These are phyloP conservation scores for Posidonia oceanica DNA, from an alignment of 116 monocot species.

Conservation along the genomic window DNA sequence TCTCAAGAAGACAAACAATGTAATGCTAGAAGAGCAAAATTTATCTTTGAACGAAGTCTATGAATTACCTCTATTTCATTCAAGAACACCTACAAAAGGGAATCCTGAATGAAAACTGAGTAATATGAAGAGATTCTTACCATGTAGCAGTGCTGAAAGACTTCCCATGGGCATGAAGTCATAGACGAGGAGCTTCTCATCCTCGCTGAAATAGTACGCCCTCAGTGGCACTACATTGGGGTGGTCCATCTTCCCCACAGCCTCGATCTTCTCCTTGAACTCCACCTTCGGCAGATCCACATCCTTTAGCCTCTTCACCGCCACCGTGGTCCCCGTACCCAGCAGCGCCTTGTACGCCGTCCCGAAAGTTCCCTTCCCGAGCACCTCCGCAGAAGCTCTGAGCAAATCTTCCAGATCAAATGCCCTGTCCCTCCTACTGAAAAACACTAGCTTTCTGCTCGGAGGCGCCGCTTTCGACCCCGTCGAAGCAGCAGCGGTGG, in stretches of 20 bases:
- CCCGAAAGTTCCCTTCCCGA: constrained; percentile 69
- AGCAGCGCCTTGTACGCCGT: constrained; percentile 60
- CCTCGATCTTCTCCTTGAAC: constrained; percentile 29
- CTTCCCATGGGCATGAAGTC: constrained; percentile 55
- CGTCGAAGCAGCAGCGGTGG: neutral
- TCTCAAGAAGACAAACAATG: too few relatives aligned
- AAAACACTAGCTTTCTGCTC: constrained; percentile 37
- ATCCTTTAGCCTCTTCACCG: constrained; percentile 53
- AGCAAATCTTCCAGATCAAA: constrained; percentile 66
- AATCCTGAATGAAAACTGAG: too few relatives aligned
- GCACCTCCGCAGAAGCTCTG: constrained; percentile 67
- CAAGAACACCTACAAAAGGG: too few relatives aligned
- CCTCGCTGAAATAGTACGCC: constrained; percentile 74
- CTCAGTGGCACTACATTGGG: constrained; percentile 39
- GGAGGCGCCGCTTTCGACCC: neutral
- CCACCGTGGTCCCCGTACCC: constrained; percentile 33
- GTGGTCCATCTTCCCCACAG: constrained; percentile 46
- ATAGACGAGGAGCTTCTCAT: constrained; percentile 80
- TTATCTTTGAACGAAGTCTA: too few relatives aligned
- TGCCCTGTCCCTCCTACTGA: constrained; percentile 7
- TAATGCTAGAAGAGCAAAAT: too few relatives aligned
- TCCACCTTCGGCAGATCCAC: constrained; percentile 35
- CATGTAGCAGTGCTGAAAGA: constrained; percentile 66
- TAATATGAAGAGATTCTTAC: constrained; percentile 11
- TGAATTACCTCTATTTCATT: too few relatives aligned